Conservation (phyloP, 306 rosid genomes). For the Vigna nakashimae region DNA sequence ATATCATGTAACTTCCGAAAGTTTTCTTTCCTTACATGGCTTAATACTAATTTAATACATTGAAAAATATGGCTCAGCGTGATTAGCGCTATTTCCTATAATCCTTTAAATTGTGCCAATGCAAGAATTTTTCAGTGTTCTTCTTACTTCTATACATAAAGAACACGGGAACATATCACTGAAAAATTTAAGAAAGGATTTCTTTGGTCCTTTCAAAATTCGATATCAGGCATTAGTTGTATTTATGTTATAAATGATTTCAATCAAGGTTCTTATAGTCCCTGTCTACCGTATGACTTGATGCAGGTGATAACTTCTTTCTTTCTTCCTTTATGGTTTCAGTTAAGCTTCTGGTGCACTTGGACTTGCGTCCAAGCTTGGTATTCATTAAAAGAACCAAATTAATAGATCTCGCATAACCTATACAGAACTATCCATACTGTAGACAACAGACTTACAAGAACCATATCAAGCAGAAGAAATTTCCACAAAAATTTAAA, state of each 20-base stretch:
- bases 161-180: conserved; percentile 27
- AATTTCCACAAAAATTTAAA: conserved; percentile 5
- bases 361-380: background rate
- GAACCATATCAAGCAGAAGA: background rate
- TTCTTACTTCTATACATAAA: background rate
- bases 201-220: background rate
- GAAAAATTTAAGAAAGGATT: conserved; percentile 2
- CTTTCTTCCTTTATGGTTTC: conserved; percentile 6
- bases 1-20: conserved; percentile 5
- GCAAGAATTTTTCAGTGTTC: conserved; percentile 7
- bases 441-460: background rate
- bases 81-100: conserved; percentile 16
- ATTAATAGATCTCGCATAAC: background rate
- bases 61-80: conserved; percentile 18
- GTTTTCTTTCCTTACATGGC: conserved; percentile 12
- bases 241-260: background rate
- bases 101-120: background rate
- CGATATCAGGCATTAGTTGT: conserved; percentile 7
- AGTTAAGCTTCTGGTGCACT: background rate
- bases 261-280: background rate
- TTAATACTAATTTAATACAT: conserved; percentile 19
- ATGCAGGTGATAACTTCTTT: background rate
- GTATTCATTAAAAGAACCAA: background rate
- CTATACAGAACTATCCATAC: background rate
- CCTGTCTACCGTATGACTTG: conserved; percentile 13